A percentile compares a stretch with the other conserved stretches of the same genome.
Evolutionary conservation across 306 rosid genomes (phyloP).

Genomic region (Crataegus laevigata): DNA sequence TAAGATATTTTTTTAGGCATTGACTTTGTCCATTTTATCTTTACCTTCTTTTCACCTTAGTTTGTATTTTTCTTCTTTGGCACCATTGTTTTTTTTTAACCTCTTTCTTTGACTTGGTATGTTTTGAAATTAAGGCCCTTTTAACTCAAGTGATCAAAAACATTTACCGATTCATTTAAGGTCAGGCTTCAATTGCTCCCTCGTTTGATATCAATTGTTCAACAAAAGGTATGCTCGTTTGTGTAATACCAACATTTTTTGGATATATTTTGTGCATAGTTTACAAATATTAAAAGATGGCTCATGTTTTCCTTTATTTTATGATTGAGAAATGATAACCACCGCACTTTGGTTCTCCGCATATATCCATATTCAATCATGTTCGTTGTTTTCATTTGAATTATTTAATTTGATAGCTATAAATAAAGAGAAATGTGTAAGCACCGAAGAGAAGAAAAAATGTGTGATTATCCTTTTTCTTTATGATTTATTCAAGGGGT

Average conservation of each 20-base stretch:
- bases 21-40: background rate
- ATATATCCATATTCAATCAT: no score
- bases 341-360: no score
- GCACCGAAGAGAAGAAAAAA: no score
- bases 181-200: background rate
- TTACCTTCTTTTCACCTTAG: background rate
- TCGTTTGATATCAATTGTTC: background rate
- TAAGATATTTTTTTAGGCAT: background rate
- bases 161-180: background rate
- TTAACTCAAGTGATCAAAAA: background rate
- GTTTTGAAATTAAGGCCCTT: no score
- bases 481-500: background rate
- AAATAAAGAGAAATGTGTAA: no score
- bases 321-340: background rate
- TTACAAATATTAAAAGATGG: background rate
- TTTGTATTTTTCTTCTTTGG: background rate
- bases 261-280: background rate
- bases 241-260: background rate
- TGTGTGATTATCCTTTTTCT: background rate
- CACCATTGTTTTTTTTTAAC: no score
- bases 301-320: background rate
- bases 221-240: background rate
- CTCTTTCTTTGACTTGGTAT: background rate
- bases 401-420: rapidly evolving
- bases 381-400: no score